phyloP scores from a whole-genome alignment of 345 rosid genomes.

The Hypericum androsaemum region DNA sequence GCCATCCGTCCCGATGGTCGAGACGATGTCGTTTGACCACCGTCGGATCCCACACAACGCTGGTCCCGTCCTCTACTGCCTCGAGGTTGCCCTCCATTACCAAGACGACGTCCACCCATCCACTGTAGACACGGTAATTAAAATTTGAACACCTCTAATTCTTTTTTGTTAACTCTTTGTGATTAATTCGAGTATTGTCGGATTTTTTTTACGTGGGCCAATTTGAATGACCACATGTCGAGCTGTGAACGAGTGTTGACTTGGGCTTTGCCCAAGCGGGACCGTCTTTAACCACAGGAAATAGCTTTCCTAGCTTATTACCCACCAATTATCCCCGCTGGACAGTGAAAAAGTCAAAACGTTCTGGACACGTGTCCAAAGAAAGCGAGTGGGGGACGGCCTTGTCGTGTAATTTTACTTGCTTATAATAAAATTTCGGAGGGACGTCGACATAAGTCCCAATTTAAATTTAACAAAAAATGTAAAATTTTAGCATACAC shows the following conservation, averaged over 20 bases:
- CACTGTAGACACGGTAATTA: conserved; percentile 47
- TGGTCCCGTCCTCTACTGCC: conserved; percentile 74
- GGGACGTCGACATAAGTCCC: no score
- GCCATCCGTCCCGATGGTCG: conserved; percentile 57
- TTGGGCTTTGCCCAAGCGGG: conserved; percentile 22
- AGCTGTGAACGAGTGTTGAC: conserved; percentile 22
- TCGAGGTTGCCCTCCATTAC: conserved; percentile 73
- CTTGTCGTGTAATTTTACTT: conserved; percentile 2
- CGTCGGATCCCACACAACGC: conserved; percentile 33
- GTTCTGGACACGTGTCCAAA: conserved; percentile 33
- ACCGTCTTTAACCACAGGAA: no score
- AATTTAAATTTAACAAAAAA: no score
- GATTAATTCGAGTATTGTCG: no score
- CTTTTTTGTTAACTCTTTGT: no score
- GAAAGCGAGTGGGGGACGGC: conserved; percentile 13
- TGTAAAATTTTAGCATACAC: no score
- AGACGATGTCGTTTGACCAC: conserved; percentile 36
- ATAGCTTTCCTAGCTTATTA: conserved; percentile 25
- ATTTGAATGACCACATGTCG: conserved; percentile 5
- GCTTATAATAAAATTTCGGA: no score
- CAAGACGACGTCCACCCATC: conserved; percentile 29
- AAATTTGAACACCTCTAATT: no score
- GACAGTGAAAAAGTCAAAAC: conserved; percentile 22
- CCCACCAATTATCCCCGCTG: not conserved
- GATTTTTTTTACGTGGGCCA: not conserved